Conservation (phyloP, 768 basidiomycete genomes). For the Pulveroboletus ravenelii region DNA sequence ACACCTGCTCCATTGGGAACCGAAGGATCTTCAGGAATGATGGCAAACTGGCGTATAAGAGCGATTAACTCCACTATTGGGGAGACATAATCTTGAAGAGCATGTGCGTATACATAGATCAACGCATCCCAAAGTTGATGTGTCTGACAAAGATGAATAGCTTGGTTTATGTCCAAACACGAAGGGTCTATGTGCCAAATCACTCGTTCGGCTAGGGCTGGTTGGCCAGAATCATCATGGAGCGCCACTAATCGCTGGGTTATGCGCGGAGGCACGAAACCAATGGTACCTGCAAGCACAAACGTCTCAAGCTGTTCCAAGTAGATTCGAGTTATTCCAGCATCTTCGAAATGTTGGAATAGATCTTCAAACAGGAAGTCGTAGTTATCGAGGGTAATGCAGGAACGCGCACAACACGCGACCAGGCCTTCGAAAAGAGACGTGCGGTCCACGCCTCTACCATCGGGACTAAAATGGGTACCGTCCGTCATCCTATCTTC, state of each 20-base stretch:
- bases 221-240: conserved; percentile 66
- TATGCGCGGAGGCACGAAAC: conserved; percentile 77
- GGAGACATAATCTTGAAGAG: conserved; percentile 82
- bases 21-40: neutral
- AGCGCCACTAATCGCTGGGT: conserved; percentile 78
- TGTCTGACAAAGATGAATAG: conserved; percentile 77
- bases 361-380: conserved; percentile 92
- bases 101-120: conserved; percentile 88
- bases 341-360: conserved; percentile 82
- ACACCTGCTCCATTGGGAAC: conserved; percentile 8
- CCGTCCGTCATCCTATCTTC: conserved; percentile 90
- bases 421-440: conserved; percentile 87
- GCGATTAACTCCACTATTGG: conserved; percentile 82
- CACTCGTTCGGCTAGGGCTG: conserved; percentile 77
- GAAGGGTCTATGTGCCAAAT: conserved; percentile 96
- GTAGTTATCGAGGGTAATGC: conserved; percentile 71
- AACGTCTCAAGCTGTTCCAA: conserved; percentile 77
- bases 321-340: conserved; percentile 82
- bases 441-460: conserved; percentile 89
- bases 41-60: conserved; percentile 52
- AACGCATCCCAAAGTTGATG: conserved; percentile 89
- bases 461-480: conserved; percentile 77
- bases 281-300: conserved; percentile 69
- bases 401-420: conserved; percentile 68
- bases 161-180: conserved; percentile 91